Base-by-base conservation (phyloP, 1,284 basidiomycete species). In the Boletus subluridellus region DNA sequence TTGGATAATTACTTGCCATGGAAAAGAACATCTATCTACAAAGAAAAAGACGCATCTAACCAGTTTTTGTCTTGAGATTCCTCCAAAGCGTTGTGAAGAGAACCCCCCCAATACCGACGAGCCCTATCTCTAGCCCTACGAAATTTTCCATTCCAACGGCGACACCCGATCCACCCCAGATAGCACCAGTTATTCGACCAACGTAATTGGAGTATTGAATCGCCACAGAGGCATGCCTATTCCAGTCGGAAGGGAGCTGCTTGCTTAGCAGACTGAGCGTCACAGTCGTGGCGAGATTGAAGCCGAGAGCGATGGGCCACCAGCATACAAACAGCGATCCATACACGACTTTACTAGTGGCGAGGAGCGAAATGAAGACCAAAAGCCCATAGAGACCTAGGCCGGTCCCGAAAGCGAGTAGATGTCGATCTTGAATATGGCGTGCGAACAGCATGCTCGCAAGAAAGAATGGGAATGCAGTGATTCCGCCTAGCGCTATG, bases 271-370 rank as follows among this genome's bases (percentile, higher is more conserved):
- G 67, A 59, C 84, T 85, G 52, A 87, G 74, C 34, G 87, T 88
- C 53, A 83, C 81, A 3, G 85, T 88, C 63, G 80, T 85, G 14
- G 84, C 80, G 38, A 87, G 74, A 69, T 88, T 88, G 76, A 88
- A 89, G 0, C 87, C 86, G 14, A 89, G 76, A 21, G 86, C 86
- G 26, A 88, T 73, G 28, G 82, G 75, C 76, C 82, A 85, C 86
- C 88, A 89, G 66, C 81, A 85, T 2, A 79, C 73, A 63, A 83
- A 86, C 21, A 86, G 65, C 24, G 77, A 77, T 3, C 77, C 80
- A 60, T 82, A 85, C 28, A 69, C 77, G 21, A 86, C 71, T 28
- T 66, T 21, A 21, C 21, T 21, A 21, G 21, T 21, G 21, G 21
- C 21, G 21, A 21, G 21, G 21, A 21, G 21, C 74, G 72, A 73